Evolutionary conservation across 345 rosid genomes (phyloP).

Genomic region (Turritis glabra): DNA sequence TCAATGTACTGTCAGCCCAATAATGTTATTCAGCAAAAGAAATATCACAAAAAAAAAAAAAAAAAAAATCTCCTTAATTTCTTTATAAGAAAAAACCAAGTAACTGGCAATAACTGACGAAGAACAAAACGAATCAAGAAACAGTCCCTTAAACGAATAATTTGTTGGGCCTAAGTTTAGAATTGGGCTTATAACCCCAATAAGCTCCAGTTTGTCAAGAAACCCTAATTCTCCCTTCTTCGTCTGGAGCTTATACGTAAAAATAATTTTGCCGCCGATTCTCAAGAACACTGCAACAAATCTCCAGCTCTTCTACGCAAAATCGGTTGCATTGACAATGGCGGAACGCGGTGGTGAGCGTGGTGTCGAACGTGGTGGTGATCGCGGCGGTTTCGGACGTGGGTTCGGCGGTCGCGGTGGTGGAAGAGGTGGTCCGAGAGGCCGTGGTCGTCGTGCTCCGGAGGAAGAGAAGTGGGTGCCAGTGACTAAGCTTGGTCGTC

Average conservation of each 20-base stretch:
- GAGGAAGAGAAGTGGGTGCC: constrained; percentile 35
- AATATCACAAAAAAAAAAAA: neutral
- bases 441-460: constrained; percentile 34
- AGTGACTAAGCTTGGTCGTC: constrained; percentile 33
- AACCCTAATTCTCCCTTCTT: neutral
- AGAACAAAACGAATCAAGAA: neutral
- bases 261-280: constrained; percentile 3
- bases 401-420: constrained; percentile 31
- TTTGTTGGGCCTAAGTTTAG: neutral
- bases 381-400: constrained; percentile 11
- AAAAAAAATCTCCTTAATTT: neutral
- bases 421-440: constrained; percentile 34
- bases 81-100: constrained; percentile 4
- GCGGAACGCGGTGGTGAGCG: constrained; percentile 21
- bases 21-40: neutral
- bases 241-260: neutral
- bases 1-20: constrained; percentile 32
- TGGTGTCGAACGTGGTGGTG: neutral
- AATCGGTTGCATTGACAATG: neutral
- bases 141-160: neutral
- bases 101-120: neutral
- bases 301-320: neutral
- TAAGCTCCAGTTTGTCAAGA: neutral
- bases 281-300: neutral
- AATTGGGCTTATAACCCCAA: constrained; percentile 13